Percentiles rank a stretch among this genome's conserved stretches.
Evolutionary conservation across 805 yeast species (phyloP).

Genomic region (Ogataea nonfermentans): DNA sequence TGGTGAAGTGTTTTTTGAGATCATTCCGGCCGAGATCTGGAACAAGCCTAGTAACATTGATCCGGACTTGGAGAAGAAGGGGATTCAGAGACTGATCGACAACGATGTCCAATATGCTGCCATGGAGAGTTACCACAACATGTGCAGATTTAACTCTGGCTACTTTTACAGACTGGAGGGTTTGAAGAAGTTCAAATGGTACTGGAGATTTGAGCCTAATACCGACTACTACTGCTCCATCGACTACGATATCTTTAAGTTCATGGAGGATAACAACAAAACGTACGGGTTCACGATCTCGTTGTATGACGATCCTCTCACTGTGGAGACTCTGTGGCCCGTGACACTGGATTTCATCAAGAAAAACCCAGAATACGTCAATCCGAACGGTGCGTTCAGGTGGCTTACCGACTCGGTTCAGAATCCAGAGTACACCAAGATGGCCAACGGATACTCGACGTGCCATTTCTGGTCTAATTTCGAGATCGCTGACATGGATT

Average conservation of each 20-base stretch:
- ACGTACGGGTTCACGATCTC: constrained; percentile 74
- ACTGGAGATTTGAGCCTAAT: constrained; percentile 81
- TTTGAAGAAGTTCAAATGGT: constrained; percentile 60
- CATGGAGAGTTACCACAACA: constrained; percentile 67
- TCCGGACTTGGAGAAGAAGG: constrained; percentile 35
- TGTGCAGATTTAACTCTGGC: constrained; percentile 81
- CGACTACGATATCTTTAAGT: constrained; percentile 74
- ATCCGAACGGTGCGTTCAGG: constrained; percentile 55
- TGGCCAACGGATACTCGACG: constrained; percentile 46
- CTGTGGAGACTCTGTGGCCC: constrained; percentile 68
- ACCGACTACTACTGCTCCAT: constrained; percentile 67
- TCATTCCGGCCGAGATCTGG: constrained; percentile 52
- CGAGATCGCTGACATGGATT: constrained; percentile 83
- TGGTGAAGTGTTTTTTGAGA: constrained; percentile 49
- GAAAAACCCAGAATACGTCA: constrained; percentile 57
- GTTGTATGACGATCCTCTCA: constrained; percentile 67
- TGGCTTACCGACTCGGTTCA: constrained; percentile 54
- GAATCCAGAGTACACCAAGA: constrained; percentile 42
- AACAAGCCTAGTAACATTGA: constrained; percentile 47
- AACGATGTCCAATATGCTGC: constrained; percentile 60
- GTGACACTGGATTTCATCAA: constrained; percentile 62
- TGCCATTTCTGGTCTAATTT: constrained; percentile 93
- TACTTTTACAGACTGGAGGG: constrained; percentile 61
- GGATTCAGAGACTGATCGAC: constrained; percentile 37
- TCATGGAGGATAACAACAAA: constrained; percentile 66